These are phyloP conservation scores for Aureobasidium sp. DNA, from an alignment of 2,329 filamentous ascomycete species.

Conservation along the genomic window DNA sequence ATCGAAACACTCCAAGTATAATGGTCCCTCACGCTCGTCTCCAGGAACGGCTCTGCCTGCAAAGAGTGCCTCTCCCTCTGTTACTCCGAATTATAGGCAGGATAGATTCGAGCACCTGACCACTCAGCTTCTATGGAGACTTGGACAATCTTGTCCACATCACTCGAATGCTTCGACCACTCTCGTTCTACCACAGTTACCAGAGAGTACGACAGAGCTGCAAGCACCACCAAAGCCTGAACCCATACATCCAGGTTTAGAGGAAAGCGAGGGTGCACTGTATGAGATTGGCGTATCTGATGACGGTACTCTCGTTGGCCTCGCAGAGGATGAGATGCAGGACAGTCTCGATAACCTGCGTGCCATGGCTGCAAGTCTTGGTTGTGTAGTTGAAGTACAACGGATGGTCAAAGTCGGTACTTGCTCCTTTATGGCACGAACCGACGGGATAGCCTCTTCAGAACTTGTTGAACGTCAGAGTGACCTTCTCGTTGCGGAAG, in stretches of 20 bases:
- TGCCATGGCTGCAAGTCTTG: constrained; percentile 87
- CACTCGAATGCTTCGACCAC: constrained; percentile 74
- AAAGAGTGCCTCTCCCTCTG: constrained; percentile 34
- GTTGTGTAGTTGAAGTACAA: constrained; percentile 75
- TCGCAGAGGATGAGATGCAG: constrained; percentile 84
- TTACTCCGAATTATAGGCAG: constrained; percentile 66
- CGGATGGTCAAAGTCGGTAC: constrained; percentile 78
- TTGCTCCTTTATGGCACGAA: constrained; percentile 62
- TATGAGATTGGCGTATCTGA: constrained; percentile 97
- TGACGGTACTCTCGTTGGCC: constrained; percentile 81
- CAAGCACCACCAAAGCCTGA: constrained; percentile 47
- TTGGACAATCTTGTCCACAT: constrained; percentile 91
- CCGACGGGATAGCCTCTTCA: constrained; percentile 17
- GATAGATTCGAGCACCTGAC: constrained; percentile 84
- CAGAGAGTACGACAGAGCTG: constrained; percentile 58
- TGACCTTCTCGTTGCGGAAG: constrained; percentile 81
- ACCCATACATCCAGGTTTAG: constrained; percentile 63
- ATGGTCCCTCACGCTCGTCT: constrained; percentile 24
- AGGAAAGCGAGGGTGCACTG: constrained; percentile 85
- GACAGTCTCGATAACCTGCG: constrained; percentile 80
- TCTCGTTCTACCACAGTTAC: constrained; percentile 66
- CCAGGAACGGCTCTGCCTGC: constrained; percentile 26
- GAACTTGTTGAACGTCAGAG: constrained; percentile 27
- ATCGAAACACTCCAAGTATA: constrained; percentile 31
- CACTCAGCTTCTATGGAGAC: constrained; percentile 86